Evolutionary conservation across 768 basidiomycete species (phyloP).

Genomic region (Panaeolus cyanescens): DNA sequence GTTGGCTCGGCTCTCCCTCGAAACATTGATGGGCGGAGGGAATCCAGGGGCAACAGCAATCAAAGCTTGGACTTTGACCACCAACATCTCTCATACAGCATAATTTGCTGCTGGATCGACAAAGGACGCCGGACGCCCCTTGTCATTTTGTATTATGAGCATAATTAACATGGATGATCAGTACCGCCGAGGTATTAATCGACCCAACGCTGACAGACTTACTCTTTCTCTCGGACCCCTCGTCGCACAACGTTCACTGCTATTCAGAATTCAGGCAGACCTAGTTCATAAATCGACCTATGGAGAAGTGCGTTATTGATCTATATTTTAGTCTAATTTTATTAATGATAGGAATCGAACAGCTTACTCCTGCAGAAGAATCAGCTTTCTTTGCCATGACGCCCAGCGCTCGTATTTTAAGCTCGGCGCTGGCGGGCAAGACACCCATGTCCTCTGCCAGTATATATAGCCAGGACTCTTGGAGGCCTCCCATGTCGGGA

Average conservation of each 20-base stretch:
- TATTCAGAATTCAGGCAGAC: slow-evolving; percentile 28
- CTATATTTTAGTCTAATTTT: neutral
- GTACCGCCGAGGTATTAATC: slow-evolving; percentile 24
- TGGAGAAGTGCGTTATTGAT: slow-evolving; percentile 19
- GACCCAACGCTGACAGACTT: slow-evolving; percentile 27
- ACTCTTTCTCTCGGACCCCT: slow-evolving; percentile 26
- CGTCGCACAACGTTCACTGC: slow-evolving; percentile 24
- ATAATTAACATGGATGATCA: slow-evolving; percentile 8
- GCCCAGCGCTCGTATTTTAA: slow-evolving; percentile 7
- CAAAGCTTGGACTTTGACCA: slow-evolving; percentile 2
- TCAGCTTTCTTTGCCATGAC: slow-evolving; percentile 8
- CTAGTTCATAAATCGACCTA: slow-evolving; percentile 19
- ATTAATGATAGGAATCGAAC: neutral
- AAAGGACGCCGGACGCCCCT: neutral
- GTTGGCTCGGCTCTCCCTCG: neutral
- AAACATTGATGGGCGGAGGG: neutral
- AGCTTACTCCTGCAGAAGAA: slow-evolving; percentile 12
- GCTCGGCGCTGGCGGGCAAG: neutral
- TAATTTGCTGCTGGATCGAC: neutral
- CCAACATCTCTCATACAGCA: neutral
- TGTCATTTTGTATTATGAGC: neutral
- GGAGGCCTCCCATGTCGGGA: slow-evolving; percentile 12
- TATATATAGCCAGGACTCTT: slow-evolving; percentile 29
- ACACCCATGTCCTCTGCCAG: slow-evolving; percentile 11
- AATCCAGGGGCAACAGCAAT: neutral